These are phyloP conservation scores for Hypoxylon sp. DNA, from an alignment of 2,329 filamentous ascomycete genomes.

Conservation along the genomic window DNA sequence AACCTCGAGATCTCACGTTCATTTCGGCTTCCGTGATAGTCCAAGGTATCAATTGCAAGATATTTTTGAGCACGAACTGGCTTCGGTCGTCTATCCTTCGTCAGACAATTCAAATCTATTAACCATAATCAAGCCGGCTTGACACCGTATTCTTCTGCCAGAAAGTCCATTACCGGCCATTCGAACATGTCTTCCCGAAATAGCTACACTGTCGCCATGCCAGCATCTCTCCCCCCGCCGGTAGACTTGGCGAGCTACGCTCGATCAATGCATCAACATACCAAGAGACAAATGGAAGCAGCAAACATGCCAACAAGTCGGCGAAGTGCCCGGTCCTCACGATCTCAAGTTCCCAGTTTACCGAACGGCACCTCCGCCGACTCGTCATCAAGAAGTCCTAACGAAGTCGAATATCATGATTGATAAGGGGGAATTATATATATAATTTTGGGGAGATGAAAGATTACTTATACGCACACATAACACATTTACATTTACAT, in stretches of 20 bases:
- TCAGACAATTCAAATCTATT: not conserved
- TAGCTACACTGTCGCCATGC: conserved; percentile 49
- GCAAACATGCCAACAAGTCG: conserved; percentile 63
- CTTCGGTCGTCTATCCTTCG: not conserved
- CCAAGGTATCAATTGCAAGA: conserved; percentile 17
- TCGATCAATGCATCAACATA: conserved; percentile 75
- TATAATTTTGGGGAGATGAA: not conserved
- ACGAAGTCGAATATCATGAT: conserved; percentile 51
- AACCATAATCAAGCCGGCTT: conserved; percentile 18
- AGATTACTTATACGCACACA: conserved; percentile 1
- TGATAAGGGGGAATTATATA: conserved; percentile 22
- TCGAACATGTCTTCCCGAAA: conserved; percentile 50
- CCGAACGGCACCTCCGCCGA: conserved; percentile 49
- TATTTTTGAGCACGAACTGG: conserved; percentile 8
- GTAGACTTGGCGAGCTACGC: conserved; percentile 63
- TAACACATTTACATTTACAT: conserved; percentile 5
- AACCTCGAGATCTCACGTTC: conserved; percentile 28
- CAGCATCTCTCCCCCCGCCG: conserved; percentile 50
- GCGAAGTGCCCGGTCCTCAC: conserved; percentile 45
- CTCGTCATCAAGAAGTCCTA: conserved; percentile 41
- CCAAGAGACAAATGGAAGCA: conserved; percentile 75
- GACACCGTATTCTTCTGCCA: conserved; percentile 20
- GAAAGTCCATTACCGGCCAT: conserved; percentile 7
- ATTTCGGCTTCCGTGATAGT: not conserved
- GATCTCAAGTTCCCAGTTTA: conserved; percentile 42